phyloP scores from a whole-genome alignment of 441 rosid species.

The Syzygium malaccense region DNA sequence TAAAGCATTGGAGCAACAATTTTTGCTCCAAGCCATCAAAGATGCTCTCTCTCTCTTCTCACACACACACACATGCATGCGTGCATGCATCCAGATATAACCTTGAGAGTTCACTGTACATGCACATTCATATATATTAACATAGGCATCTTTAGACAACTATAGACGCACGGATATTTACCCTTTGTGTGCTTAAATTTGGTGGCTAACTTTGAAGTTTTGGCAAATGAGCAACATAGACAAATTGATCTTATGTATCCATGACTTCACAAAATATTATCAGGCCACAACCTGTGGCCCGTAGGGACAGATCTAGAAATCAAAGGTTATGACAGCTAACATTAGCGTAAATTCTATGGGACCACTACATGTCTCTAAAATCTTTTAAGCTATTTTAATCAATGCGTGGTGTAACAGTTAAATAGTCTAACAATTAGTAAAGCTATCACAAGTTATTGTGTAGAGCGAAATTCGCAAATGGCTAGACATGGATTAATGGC shows the following conservation, averaged over 20 bases:
- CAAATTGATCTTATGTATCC: not conserved
- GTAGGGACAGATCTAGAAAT: not conserved
- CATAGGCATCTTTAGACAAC: not conserved
- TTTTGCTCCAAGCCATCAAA: not conserved
- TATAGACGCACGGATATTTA: not conserved
- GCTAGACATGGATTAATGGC: not conserved
- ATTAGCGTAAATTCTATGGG: not conserved
- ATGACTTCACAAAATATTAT: not conserved
- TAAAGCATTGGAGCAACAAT: not conserved
- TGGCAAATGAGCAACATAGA: not conserved
- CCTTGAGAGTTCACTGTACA: not conserved
- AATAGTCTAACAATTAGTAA: not conserved
- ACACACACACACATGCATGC: not conserved
- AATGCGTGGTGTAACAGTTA: not conserved
- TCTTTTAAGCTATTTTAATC: not conserved
- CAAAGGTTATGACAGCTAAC: not conserved
- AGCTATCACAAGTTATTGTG: not conserved
- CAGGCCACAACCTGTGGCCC: not conserved
- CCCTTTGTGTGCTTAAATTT: not conserved
- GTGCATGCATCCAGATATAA: not conserved
- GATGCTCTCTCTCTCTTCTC: not conserved
- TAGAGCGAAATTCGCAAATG: not conserved
- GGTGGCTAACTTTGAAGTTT: not conserved
- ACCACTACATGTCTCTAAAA: not conserved
- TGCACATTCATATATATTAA: not conserved